Evolutionary conservation across 768 basidiomycete genomes (phyloP).

Genomic region (Tricholoma saponaceum): DNA sequence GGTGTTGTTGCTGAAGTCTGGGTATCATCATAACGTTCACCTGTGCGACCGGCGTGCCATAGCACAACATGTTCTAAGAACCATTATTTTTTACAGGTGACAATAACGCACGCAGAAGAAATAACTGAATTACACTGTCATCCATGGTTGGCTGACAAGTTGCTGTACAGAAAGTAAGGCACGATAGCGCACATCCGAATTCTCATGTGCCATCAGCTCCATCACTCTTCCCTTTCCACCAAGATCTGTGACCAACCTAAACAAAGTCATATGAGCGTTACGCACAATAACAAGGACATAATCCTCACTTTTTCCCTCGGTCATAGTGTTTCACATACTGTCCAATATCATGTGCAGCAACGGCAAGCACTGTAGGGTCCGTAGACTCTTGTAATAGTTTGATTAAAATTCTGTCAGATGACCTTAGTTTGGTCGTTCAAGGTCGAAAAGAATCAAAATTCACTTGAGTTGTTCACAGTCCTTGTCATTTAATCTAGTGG

Average conservation of each 20-base stretch:
- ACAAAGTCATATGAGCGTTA: constrained; percentile 3
- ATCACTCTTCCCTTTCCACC: constrained; percentile 85
- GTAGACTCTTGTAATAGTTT: constrained; percentile 62
- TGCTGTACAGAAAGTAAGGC: constrained; percentile 88
- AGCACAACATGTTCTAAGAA: background rate
- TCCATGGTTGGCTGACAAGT: constrained; percentile 89
- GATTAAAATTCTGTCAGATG: constrained; percentile 60
- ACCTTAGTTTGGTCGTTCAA: background rate
- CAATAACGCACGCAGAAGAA: background rate
- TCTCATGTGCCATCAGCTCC: constrained; percentile 89
- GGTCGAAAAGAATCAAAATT: constrained; percentile 9
- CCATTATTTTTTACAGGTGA: background rate
- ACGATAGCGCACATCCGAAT: constrained; percentile 89
- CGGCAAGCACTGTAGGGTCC: constrained; percentile 80
- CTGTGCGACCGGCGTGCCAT: background rate
- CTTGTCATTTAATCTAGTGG: constrained; percentile 77
- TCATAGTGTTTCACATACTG: constrained; percentile 93
- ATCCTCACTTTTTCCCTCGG: constrained; percentile 81
- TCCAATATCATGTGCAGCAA: constrained; percentile 90
- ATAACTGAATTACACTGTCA: constrained; percentile 33
- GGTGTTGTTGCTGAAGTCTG: constrained; percentile 69
- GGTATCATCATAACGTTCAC: constrained; percentile 35
- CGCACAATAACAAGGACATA: background rate
- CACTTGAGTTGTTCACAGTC: constrained; percentile 85
- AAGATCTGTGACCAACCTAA: constrained; percentile 69